Percentiles rank a stretch among this genome's conserved stretches.
These are phyloP conservation scores for Magnaporthiopsis poae DNA, from an alignment of 2,329 filamentous ascomycete species.

Conservation along the genomic window DNA sequence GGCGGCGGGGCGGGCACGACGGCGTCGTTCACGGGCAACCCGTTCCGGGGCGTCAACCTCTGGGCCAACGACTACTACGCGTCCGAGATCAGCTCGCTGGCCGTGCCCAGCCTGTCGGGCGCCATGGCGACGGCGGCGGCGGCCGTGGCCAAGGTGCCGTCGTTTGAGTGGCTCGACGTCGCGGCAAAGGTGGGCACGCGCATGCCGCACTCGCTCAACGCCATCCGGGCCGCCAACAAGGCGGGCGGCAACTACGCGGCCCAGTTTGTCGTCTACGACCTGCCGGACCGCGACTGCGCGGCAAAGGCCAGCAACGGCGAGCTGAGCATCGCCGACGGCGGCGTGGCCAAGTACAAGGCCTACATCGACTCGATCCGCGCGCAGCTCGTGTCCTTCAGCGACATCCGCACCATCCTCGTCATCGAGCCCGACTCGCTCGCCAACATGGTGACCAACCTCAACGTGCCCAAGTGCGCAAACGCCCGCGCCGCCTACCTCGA, in stretches of 20 bases:
- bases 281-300: constrained; percentile 49
- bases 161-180: constrained; percentile 42
- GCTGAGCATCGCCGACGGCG: constrained; percentile 38
- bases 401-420: constrained; percentile 34
- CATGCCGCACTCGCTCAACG: constrained; percentile 33
- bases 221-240: constrained; percentile 27
- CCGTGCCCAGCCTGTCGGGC: constrained; percentile 52
- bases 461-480: constrained; percentile 37
- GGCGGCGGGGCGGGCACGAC: constrained; percentile 56
- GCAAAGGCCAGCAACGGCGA: constrained; percentile 47
- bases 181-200: constrained; percentile 15
- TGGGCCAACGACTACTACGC: constrained; percentile 47
- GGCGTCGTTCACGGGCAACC: constrained; percentile 50
- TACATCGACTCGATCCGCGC: constrained; percentile 42
- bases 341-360: constrained; percentile 42
- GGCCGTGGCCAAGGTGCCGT: constrained; percentile 41
- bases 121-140: constrained; percentile 42
- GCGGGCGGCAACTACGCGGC: constrained; percentile 34
- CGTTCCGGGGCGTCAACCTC: constrained; percentile 38
- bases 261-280: constrained; percentile 46
- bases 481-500: constrained; percentile 40
- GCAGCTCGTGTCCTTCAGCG: constrained; percentile 30
- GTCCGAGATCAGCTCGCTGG: constrained; percentile 43
- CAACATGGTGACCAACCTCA: constrained; percentile 48
- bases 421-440: constrained; percentile 49